Percentiles rank a stretch among this genome's conserved stretches.
Evolutionary conservation across 805 yeast species (phyloP).

Genomic region (Ogataea wickerhamii): DNA sequence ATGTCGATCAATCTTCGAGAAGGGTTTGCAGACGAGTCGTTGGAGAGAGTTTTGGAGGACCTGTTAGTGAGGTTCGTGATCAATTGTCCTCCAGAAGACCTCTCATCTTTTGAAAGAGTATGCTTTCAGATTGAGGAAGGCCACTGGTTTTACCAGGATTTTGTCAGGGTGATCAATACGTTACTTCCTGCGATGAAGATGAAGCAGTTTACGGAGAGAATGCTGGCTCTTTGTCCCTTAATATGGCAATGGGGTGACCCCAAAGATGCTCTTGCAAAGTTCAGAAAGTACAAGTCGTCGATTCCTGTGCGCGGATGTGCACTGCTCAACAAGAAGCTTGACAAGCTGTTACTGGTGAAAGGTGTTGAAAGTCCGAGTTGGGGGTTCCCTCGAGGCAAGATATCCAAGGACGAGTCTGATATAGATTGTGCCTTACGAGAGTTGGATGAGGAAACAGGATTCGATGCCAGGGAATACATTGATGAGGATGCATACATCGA

Average conservation of each 20-base stretch:
- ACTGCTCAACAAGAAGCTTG: constrained; percentile 64
- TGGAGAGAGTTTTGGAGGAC: constrained; percentile 79
- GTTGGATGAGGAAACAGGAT: constrained; percentile 90
- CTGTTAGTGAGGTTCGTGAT: constrained; percentile 83
- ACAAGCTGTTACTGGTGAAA: constrained; percentile 73
- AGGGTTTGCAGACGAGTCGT: constrained; percentile 56
- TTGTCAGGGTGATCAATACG: constrained; percentile 68
- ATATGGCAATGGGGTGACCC: constrained; percentile 86
- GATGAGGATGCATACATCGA: constrained; percentile 74
- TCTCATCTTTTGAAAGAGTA: constrained; percentile 75
- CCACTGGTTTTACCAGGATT: constrained; percentile 95
- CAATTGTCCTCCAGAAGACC: constrained; percentile 89
- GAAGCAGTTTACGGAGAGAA: constrained; percentile 65
- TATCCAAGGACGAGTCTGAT: constrained; percentile 88
- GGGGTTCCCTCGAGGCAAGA: constrained; percentile 98
- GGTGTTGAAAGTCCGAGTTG: constrained; percentile 79
- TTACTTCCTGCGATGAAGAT: constrained; percentile 72
- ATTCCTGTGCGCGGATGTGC: constrained; percentile 98
- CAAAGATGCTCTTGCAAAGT: constrained; percentile 70
- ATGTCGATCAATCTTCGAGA: constrained; percentile 37
- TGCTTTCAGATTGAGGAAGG: constrained; percentile 97
- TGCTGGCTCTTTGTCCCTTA: constrained; percentile 68
- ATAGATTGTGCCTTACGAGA: constrained; percentile 88
- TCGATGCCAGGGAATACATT: constrained; percentile 67
- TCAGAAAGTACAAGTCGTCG: constrained; percentile 78